These are phyloP conservation scores for Dinochytrium kinnereticum DNA, from an alignment of 371 early-diverging fungal species.

Conservation along the genomic window DNA sequence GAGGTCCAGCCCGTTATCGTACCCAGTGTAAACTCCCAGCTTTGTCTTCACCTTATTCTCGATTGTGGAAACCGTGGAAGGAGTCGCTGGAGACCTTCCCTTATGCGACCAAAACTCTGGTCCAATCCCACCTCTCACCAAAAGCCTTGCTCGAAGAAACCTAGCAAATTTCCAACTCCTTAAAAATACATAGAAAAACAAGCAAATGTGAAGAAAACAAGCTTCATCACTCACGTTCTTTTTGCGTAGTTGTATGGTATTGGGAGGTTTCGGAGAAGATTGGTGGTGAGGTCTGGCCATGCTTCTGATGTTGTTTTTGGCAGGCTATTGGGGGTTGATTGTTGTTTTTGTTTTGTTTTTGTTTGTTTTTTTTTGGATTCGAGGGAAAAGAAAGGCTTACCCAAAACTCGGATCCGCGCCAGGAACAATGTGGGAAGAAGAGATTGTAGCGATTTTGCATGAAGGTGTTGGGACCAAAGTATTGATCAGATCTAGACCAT, in stretches of 20 bases:
- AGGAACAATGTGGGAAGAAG: conserved; percentile 20
- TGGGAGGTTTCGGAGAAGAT: background rate
- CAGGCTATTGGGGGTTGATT: background rate
- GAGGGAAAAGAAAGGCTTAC: background rate
- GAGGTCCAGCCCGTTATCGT: background rate
- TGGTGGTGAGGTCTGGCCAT: background rate
- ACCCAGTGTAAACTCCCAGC: background rate
- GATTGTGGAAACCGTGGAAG: background rate
- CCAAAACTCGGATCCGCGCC: background rate
- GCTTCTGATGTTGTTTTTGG: background rate
- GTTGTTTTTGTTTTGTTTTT: background rate
- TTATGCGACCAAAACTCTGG: background rate
- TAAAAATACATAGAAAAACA: no score
- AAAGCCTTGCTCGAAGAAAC: background rate
- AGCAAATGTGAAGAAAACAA: no score
- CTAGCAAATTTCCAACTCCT: no score
- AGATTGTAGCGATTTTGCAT: conserved; percentile 24
- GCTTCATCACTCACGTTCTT: background rate
- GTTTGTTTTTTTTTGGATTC: background rate
- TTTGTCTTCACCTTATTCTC: background rate
- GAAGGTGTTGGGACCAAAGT: conserved; percentile 26
- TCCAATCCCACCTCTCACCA: background rate
- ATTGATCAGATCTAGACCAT: conserved; percentile 19
- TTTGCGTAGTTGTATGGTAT: background rate
- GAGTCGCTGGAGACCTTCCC: no score